phyloP scores from a whole-genome alignment of 139 green algal genomes.

The Astrephomene gubernaculifera region DNA sequence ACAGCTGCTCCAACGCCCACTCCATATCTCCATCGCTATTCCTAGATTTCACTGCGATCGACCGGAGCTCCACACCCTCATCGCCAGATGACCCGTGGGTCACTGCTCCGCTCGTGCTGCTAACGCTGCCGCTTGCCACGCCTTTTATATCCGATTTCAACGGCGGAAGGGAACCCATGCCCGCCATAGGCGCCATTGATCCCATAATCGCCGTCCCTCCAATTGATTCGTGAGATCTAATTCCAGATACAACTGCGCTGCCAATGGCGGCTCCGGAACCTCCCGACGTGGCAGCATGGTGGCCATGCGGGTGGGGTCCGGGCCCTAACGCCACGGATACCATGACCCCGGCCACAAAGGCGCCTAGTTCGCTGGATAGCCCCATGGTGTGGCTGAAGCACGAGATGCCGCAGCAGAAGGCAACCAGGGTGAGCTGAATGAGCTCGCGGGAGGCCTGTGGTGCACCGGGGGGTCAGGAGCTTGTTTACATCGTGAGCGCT shows the following conservation, averaged over 20 bases:
- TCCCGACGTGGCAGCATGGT: background rate
- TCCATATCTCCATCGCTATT: too few species aligned
- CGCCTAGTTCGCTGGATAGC: constrained; percentile 90
- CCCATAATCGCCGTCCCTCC: constrained; percentile 19
- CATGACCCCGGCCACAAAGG: constrained; percentile 88
- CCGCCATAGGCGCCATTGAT: constrained; percentile 15
- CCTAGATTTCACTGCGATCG: background rate
- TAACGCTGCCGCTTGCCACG: background rate
- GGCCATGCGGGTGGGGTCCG: background rate
- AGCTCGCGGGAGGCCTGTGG: constrained; percentile 72
- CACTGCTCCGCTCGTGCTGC: background rate
- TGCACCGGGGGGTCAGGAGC: background rate
- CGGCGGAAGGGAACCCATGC: constrained; percentile 12
- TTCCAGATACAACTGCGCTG: background rate
- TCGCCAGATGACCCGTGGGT: constrained; percentile 4
- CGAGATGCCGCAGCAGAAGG: constrained; percentile 81
- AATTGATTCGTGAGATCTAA: too few species aligned
- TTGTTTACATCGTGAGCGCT: too few species aligned
- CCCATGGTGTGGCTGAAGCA: constrained; percentile 72
- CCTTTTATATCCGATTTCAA: too few species aligned
- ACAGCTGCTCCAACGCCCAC: too few species aligned
- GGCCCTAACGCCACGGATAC: constrained; percentile 23
- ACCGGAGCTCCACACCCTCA: background rate
- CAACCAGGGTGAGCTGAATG: constrained; percentile 85
- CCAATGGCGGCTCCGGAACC: background rate